Conservation (phyloP, 192 early-diverging fungal species). For the Mortierella alpina region DNA sequence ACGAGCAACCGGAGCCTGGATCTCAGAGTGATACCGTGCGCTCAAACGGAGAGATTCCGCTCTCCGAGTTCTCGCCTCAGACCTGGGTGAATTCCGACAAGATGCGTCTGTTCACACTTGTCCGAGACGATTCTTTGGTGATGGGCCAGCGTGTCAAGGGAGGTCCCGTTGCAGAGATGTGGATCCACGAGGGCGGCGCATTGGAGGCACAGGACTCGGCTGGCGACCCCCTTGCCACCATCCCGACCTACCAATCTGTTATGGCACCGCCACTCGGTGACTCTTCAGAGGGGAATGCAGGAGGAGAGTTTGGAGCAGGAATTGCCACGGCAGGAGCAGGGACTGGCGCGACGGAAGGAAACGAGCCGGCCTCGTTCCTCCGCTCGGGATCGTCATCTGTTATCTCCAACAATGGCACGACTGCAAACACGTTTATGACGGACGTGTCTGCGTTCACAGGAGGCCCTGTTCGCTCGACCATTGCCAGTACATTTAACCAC, state of each 20-base stretch:
- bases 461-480: conserved; percentile 19
- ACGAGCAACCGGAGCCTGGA: neutral
- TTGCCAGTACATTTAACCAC: conserved; percentile 1
- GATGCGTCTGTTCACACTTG: conserved; percentile 11
- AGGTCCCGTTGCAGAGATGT: conserved; percentile 34
- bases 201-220: neutral
- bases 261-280: too few relatives aligned
- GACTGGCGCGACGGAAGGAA: neutral
- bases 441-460: conserved; percentile 26
- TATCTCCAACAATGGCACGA: conserved; percentile 18
- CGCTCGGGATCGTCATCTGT: conserved; percentile 16
- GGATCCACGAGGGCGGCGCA: conserved; percentile 22
- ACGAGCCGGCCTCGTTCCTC: neutral
- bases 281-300: neutral
- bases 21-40: neutral
- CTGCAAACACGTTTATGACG: conserved; percentile 20
- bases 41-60: neutral
- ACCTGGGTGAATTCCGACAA: neutral
- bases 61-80: neutral
- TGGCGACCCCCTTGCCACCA: too few relatives aligned
- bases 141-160: conserved; percentile 31
- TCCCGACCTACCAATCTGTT: too few relatives aligned
- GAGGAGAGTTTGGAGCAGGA: neutral
- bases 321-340: neutral
- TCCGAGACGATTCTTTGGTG: conserved; percentile 26